phyloP scores from a whole-genome alignment of 805 yeast genomes.

The Metschnikowia orientalis region DNA sequence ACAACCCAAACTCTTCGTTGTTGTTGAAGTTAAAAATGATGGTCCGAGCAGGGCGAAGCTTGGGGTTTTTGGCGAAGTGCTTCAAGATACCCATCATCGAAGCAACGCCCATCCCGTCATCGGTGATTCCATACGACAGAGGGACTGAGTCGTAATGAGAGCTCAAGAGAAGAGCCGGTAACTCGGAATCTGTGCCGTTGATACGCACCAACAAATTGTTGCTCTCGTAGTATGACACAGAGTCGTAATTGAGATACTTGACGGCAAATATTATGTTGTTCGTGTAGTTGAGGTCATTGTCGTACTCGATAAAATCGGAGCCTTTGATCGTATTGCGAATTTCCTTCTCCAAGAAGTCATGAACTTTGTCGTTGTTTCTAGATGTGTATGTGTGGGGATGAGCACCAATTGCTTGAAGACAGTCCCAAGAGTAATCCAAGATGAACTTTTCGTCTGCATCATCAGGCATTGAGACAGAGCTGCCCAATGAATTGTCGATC shows the following conservation, averaged over 20 bases:
- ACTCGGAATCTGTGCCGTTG: slow-evolving; percentile 52
- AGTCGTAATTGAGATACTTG: slow-evolving; percentile 43
- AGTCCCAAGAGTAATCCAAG: slow-evolving; percentile 56
- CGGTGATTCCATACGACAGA: slow-evolving; percentile 82
- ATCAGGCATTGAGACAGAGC: slow-evolving; percentile 41
- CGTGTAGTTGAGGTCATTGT: slow-evolving; percentile 39
- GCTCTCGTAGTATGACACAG: slow-evolving; percentile 74
- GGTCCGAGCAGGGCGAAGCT: slow-evolving; percentile 61
- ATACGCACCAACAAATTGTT: slow-evolving; percentile 75
- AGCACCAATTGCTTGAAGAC: slow-evolving; percentile 63
- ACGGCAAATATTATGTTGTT: slow-evolving; percentile 49
- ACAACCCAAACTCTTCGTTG: slow-evolving; percentile 82
- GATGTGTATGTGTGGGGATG: slow-evolving; percentile 78
- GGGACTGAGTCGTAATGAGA: slow-evolving; percentile 92
- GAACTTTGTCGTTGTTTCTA: slow-evolving; percentile 70
- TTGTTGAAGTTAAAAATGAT: slow-evolving; percentile 82
- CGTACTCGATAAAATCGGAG: slow-evolving; percentile 34
- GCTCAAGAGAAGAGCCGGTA: slow-evolving; percentile 69
- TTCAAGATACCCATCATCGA: slow-evolving; percentile 68
- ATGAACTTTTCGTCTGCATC: slow-evolving; percentile 34
- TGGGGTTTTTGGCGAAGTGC: slow-evolving; percentile 29
- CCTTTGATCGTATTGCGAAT: slow-evolving; percentile 29
- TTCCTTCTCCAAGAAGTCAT: slow-evolving; percentile 51
- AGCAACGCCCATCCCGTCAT: slow-evolving; percentile 88
- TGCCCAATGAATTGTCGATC: slow-evolving; percentile 35